phyloP scores from a whole-genome alignment of 164 flowering plant genomes.

The Nelumbo lutea region DNA sequence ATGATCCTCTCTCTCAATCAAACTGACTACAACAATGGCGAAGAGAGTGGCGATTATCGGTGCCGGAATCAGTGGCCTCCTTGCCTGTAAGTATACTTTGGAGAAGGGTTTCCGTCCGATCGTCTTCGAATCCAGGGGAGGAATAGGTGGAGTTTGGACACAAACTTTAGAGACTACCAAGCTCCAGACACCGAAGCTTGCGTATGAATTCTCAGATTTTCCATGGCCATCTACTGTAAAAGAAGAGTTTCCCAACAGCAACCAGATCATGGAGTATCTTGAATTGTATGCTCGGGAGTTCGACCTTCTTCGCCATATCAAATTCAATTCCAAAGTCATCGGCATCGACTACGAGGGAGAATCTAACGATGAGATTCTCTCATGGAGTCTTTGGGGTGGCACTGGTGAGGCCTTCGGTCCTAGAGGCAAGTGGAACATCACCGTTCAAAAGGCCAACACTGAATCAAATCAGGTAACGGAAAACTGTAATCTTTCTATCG shows the following conservation, averaged over 20 bases:
- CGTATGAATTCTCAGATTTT: slow-evolving; percentile 58
- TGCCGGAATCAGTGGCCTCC: slow-evolving; percentile 67
- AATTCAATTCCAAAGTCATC: slow-evolving; percentile 32
- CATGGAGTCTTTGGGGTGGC: slow-evolving; percentile 40
- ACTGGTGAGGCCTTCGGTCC: slow-evolving; percentile 31
- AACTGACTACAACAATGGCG: slow-evolving; percentile 16
- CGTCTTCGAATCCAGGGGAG: slow-evolving; percentile 26
- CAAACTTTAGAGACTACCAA: slow-evolving; percentile 41
- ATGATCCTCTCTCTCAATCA: background rate
- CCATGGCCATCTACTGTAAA: slow-evolving; percentile 54
- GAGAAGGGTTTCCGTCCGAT: slow-evolving; percentile 45
- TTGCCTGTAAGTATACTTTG: slow-evolving; percentile 53
- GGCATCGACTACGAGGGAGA: slow-evolving; percentile 31
- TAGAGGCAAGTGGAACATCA: slow-evolving; percentile 31
- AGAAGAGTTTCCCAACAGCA: slow-evolving; percentile 33
- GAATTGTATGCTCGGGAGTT: slow-evolving; percentile 38
- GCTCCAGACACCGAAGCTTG: slow-evolving; percentile 46
- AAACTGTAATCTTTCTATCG: too few species aligned
- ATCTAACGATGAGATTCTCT: slow-evolving; percentile 22
- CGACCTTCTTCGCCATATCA: slow-evolving; percentile 25
- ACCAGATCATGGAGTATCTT: slow-evolving; percentile 46
- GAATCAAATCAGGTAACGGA: slow-evolving; percentile 19
- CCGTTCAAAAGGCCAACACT: slow-evolving; percentile 23
- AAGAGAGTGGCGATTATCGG: slow-evolving; percentile 52
- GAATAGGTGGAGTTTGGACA: slow-evolving; percentile 35